Base-by-base conservation (phyloP, 148 eudicot species). In the Limonium bicolor region DNA sequence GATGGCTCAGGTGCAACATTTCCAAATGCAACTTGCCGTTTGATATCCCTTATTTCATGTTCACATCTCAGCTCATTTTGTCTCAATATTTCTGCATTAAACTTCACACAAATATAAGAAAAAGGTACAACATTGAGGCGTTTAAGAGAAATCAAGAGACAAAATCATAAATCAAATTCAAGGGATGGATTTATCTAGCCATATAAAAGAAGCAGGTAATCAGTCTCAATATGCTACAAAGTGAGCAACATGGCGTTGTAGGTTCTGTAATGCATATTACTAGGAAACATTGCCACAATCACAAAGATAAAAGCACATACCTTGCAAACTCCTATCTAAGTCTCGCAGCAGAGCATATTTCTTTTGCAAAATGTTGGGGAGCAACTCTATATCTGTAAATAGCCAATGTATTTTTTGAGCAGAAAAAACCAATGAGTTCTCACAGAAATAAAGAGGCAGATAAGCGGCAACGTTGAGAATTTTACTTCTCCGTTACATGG, bases 271-370 rank as follows among this genome's bases (percentile, higher is more conserved):
- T 43, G 20, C 6, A 50, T 20, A 45, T 27, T 3, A 24, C 27
- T n/a, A 14, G 14, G 37, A 35, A 3, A 3, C 2, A 48, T 7
- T 11, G 15, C 17, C 19, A 36, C 18, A 36, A 36, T 15, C 15
- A 14, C 15, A 15, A 24, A n/a, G 47, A 13, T 24, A 23, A 23
- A n/a, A 32, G 27, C 27, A 53, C 59, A 58, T 51, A 87, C 96
- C 94, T 67, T 69, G 86, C 41, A 83, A 70, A 48, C 96, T 87
- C 62, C 74, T 77, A 70, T 87, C 96, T 43, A 87, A 58, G 59
- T 87, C 94, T 21, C 77, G 83, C 56, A 87, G 56, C 41, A 87
- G 59, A 7, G 86, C 76, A 38, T 87, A 87, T 62, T 87, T 87
- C 78, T 67, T 74, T 50, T 74, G 90, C 56, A 87, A 52, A 26